Conservation (phyloP, 2,329 filamentous ascomycete genomes). For the Calonectria pseudoreteaudii region DNA sequence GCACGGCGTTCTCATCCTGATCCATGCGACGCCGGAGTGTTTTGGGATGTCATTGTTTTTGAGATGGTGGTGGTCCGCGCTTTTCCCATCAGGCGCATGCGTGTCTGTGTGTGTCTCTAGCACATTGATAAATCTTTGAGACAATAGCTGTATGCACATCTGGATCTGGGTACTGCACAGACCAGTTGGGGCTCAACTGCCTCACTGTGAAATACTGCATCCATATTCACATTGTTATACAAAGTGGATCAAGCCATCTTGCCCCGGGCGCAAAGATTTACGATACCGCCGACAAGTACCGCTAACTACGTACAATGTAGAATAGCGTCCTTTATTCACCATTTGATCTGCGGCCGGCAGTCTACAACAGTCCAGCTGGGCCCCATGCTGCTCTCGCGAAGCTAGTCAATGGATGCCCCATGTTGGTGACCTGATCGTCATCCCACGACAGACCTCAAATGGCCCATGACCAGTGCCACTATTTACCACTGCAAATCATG, state of each 20-base stretch:
- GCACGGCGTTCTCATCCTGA: not conserved
- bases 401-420: not conserved
- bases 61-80: not conserved
- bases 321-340: not conserved
- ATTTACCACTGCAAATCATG: not conserved
- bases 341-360: constrained; percentile 5
- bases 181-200: not conserved
- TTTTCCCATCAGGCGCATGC: not conserved
- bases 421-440: not conserved
- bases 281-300: not conserved
- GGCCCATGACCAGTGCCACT: not conserved
- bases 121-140: not conserved
- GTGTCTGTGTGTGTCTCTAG: not conserved
- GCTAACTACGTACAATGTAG: not conserved
- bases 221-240: not conserved
- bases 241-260: not conserved
- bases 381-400: not conserved
- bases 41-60: constrained; percentile 8
- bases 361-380: not conserved
- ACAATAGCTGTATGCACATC: not conserved
- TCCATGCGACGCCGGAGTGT: constrained; percentile 18
- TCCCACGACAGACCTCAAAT: not conserved
- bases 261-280: not conserved
- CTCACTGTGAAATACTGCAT: not conserved
- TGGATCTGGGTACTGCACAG: not conserved